Conservation (phyloP, 2,329 filamentous ascomycete genomes). For the Scedosporium apiospermum region DNA sequence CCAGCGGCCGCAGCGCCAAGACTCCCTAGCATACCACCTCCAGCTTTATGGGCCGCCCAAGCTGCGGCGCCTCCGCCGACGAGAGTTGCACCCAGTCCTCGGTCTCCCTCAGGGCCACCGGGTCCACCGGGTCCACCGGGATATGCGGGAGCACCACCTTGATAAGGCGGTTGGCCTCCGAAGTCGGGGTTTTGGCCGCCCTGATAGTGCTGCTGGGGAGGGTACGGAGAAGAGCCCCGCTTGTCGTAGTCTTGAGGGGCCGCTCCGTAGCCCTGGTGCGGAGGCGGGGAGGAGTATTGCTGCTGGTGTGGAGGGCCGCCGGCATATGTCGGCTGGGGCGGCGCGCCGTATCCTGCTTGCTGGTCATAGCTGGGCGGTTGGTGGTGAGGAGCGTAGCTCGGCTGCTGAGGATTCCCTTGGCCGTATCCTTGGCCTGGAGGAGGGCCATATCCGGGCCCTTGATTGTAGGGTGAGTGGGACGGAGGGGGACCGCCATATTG, state of each 20-base stretch:
- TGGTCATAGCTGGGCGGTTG: slow-evolving; percentile 10
- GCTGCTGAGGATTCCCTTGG: slow-evolving; percentile 10
- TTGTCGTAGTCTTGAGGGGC: slow-evolving; percentile 9
- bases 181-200: slow-evolving; percentile 16
- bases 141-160: slow-evolving; percentile 13
- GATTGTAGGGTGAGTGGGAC: background rate
- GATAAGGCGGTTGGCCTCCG: slow-evolving; percentile 13
- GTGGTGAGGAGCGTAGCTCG: slow-evolving; percentile 6
- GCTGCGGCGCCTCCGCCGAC: slow-evolving; percentile 44
- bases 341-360: slow-evolving; percentile 12
- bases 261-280: slow-evolving; percentile 13
- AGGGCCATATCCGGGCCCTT: background rate
- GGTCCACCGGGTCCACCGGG: slow-evolving; percentile 17
- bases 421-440: slow-evolving; percentile 14
- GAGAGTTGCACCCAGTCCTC: slow-evolving; percentile 44
- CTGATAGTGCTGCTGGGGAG: slow-evolving; percentile 11
- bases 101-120: slow-evolving; percentile 31
- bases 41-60: slow-evolving; percentile 43
- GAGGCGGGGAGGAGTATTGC: slow-evolving; percentile 15
- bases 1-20: slow-evolving; percentile 41
- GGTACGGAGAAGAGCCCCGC: slow-evolving; percentile 11
- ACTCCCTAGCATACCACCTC: slow-evolving; percentile 40
- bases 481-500: slow-evolving; percentile 6
- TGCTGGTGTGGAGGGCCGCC: slow-evolving; percentile 11
- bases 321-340: slow-evolving; percentile 15